phyloP scores from a whole-genome alignment of 2,329 filamentous ascomycete species.

The Alternaria sp. region DNA sequence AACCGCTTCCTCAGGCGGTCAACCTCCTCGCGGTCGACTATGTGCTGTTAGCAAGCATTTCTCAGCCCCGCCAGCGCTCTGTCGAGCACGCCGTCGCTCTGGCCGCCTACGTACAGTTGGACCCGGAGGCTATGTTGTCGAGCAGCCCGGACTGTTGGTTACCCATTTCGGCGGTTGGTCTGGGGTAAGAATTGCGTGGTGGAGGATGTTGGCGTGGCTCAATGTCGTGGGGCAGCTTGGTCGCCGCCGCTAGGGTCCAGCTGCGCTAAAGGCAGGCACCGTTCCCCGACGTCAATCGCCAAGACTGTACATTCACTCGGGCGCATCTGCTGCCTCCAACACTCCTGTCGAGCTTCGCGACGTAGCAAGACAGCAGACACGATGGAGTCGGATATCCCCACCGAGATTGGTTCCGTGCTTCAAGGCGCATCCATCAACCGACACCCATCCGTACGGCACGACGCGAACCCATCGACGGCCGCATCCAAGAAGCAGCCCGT shows the following conservation, averaged over 20 bases:
- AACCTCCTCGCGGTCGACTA: slow-evolving; percentile 97
- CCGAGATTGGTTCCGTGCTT: slow-evolving; percentile 78
- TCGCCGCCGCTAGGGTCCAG: slow-evolving; percentile 26
- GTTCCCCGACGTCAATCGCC: slow-evolving; percentile 34
- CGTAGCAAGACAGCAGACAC: background rate
- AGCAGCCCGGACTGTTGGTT: slow-evolving; percentile 73
- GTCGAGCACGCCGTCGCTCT: slow-evolving; percentile 24
- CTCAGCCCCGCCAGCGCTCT: slow-evolving; percentile 40
- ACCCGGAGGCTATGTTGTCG: slow-evolving; percentile 94
- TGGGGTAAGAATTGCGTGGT: slow-evolving; percentile 21
- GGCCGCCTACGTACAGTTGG: slow-evolving; percentile 76
- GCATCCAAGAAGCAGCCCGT: slow-evolving; percentile 73
- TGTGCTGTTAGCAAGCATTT: slow-evolving; percentile 34
- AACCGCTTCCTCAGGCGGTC: slow-evolving; percentile 95
- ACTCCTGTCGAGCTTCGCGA: background rate
- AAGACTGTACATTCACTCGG: slow-evolving; percentile 30
- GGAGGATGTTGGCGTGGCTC: slow-evolving; percentile 22
- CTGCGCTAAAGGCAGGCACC: slow-evolving; percentile 23
- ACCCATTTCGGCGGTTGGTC: slow-evolving; percentile 54
- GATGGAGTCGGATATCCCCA: slow-evolving; percentile 66
- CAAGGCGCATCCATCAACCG: slow-evolving; percentile 82
- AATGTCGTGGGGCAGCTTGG: slow-evolving; percentile 31
- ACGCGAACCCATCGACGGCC: slow-evolving; percentile 81
- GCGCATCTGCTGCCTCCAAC: slow-evolving; percentile 12
- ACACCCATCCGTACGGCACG: slow-evolving; percentile 74